phyloP scores from a whole-genome alignment of 129 eudicot genomes.

The Tagetes erecta region DNA sequence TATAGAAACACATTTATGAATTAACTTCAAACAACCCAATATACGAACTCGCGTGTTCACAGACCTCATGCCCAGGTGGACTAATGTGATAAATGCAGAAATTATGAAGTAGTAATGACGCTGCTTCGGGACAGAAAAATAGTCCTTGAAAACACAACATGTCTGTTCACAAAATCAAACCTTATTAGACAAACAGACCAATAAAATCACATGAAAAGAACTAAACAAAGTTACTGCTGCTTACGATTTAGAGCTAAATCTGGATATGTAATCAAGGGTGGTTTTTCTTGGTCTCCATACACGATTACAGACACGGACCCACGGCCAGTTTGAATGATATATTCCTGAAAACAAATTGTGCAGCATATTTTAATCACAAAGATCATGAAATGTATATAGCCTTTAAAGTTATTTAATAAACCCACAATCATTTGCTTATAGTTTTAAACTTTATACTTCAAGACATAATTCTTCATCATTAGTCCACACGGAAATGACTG shows the following conservation, averaged over 20 bases:
- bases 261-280: conserved; percentile 92
- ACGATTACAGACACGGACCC: conserved; percentile 94
- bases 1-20: background rate
- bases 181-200: background rate
- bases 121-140: conserved; percentile 98
- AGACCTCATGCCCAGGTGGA: conserved; percentile 99
- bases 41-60: conserved; percentile 38
- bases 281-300: conserved; percentile 93
- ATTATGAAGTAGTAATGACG: conserved; percentile 91
- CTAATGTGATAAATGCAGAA: conserved; percentile 97
- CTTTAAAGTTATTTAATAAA: background rate
- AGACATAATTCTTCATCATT: conserved; percentile 21
- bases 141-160: conserved; percentile 97
- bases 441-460: background rate
- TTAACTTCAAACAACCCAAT: background rate
- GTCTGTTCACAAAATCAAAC: conserved; percentile 45
- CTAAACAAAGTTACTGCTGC: conserved; percentile 22
- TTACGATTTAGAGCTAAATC: conserved; percentile 97
- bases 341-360: conserved; percentile 59
- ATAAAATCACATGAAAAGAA: conserved; percentile 1
- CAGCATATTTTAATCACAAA: conserved; percentile 16
- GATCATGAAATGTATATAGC: background rate
- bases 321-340: conserved; percentile 63
- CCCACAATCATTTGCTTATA: conserved; percentile 14
- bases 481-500: conserved; percentile 16